Base-by-base conservation (phyloP, 441 rosid genomes). In the Bruguiera hainesii region DNA sequence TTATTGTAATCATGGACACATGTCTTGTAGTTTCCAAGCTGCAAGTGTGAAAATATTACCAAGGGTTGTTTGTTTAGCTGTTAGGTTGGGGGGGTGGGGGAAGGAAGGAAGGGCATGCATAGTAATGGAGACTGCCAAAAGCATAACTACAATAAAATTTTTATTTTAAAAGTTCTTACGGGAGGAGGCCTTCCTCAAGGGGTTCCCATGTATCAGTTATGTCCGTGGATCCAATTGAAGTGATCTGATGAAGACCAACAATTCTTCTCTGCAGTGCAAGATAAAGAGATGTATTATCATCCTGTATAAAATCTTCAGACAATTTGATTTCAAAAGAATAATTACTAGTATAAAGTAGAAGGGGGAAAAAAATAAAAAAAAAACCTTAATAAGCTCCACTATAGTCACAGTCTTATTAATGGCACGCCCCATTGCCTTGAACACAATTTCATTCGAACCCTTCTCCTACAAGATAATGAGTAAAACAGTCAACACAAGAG, bases 351-450 rank as follows among this genome's bases (percentile, higher is more conserved):
- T 7, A 26, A 4, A 42, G 50, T 15, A 19, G 19, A 51, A 65
- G 5, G 23, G 16, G 2, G 3, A n/a, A 42, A n/a, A 31, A 33
- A 8, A 61, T 21, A 33, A 42, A n/a, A 31, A 33, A 8, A 61
- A 26, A 33, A 68, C 99, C 91, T 91, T 91, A 59, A 94, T 86
- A 20, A 94, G 79, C 84, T 94, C 99, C 78, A 84, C 98, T 15
- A 90, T 90, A 48, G 87, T 86, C 61, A 92, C 94, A 66, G 90
- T 91, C 85, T 95, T 95, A 76, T 85, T 91, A 73, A 95, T 95
- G 76, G 99, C 99, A 79, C 94, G 85, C 67, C 98, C 98, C 97
- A 95, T 91, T 55, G 99, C 99, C 84, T 95, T 95, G 73, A 95
- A 85, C 23, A 84, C 81, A 73, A 95, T 82, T 79, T 90, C 93